A percentile compares a stretch with the other conserved stretches of the same genome.
Evolutionary conservation across 176 grass and related monocot species (phyloP).

Genomic region (Carex scoparia): DNA sequence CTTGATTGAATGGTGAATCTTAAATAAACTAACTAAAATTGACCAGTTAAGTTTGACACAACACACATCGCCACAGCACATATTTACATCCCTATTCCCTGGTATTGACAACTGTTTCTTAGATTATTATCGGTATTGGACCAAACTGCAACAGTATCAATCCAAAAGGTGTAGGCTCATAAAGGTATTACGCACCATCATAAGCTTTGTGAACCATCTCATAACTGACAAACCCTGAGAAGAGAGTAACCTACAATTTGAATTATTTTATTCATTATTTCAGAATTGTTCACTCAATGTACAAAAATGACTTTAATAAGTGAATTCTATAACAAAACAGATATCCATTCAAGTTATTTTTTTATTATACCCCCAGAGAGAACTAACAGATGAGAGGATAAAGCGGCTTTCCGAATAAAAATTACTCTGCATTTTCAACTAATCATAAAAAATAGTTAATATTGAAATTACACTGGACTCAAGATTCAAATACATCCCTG

Average conservation of each 20-base stretch:
- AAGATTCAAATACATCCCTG: neutral
- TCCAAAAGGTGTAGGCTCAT: neutral
- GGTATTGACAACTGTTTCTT: neutral
- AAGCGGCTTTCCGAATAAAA: neutral
- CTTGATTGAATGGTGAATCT: too few relatives aligned
- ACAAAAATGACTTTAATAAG: neutral
- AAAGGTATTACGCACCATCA: constrained; percentile 31
- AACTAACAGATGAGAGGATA: neutral
- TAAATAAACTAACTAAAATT: too few relatives aligned
- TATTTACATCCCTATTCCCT: too few relatives aligned
- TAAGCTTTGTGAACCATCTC: constrained; percentile 87
- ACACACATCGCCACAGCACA: too few relatives aligned
- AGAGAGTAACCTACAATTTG: constrained; percentile 70
- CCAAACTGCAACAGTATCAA: neutral
- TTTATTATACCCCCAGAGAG: neutral
- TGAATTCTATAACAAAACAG: constrained; percentile 10
- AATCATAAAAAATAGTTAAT: neutral
- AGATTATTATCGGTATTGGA: neutral
- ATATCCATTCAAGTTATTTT: neutral
- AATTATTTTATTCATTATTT: constrained; percentile 22
- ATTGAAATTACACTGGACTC: neutral
- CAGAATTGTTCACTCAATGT: neutral
- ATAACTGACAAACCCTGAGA: constrained; percentile 94
- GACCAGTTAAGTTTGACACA: too few relatives aligned
- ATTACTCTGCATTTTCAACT: neutral